Evolutionary conservation across 176 grass and related monocot genomes (phyloP), one percentile per base, ranked within the genome.

Genomic region (Triticum dicoccoides): DNA sequence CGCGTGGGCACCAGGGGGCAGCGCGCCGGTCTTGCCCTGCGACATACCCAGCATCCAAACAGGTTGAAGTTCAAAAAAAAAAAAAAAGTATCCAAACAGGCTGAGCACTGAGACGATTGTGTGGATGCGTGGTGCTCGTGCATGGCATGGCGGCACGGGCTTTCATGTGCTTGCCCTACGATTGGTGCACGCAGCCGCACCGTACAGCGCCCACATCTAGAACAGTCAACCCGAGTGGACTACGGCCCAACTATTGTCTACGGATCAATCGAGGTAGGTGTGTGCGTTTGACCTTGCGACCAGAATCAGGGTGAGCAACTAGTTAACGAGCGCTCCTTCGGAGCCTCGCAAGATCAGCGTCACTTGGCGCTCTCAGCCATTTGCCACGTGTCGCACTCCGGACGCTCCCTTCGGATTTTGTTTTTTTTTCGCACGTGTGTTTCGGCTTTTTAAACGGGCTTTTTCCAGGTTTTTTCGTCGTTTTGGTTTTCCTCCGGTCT

Each of bases 61-160:
- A 27, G 27, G 27, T 27, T 27, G 27, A 27, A 27, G 27, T 27
- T 27, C 27, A 27, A 27, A 27, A 27, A 27, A 27, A 25, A 24
- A 24, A 27, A 27, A 27, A 27, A 2, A 27, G 27, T 1, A 27
- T 27, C 27, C 29, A 30, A 30, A 30, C 29, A 30, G 29, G 29
- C 29, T 30, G 29, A 30, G 29, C 2, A 30, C 29, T 30, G 29
- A 54, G 5, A 14, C 4, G 23, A 73, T 39, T 47, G 72, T 33
- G 85, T 47, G 84, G 76, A 72, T 54, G 84, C 33, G 62, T 72
- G n/a, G 81, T 41, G 81, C 54, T 83, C 23, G 81, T 72, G 81
- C 44, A 47, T 1, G 44, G 12, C 45, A 78, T 59, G 70, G 70
- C 39, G 39, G 70, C 38, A 39, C 5, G 68, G 30, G 17, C 18